A percentile compares a stretch with the other conserved stretches of the same genome.
Evolutionary conservation across 345 rosid genomes (phyloP).

Genomic region (Rubroshorea leprosula): DNA sequence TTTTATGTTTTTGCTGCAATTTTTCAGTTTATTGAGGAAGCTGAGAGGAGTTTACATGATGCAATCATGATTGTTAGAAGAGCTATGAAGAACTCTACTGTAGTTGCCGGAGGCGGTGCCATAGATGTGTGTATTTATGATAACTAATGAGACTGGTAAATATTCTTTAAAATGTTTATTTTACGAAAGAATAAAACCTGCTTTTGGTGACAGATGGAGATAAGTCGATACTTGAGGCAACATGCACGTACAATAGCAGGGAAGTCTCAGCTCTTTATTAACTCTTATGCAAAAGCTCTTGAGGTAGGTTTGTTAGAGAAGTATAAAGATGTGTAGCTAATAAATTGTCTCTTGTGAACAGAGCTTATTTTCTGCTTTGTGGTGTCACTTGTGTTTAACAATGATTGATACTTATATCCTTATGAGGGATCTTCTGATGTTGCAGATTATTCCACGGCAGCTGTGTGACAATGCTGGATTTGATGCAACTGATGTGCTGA

Average conservation of each 20-base stretch:
- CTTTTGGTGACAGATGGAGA: constrained; percentile 74
- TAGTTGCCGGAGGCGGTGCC: constrained; percentile 99
- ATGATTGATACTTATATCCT: constrained; percentile 1
- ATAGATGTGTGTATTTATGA: constrained; percentile 67
- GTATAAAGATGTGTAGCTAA: background rate
- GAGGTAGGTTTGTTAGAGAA: constrained; percentile 49
- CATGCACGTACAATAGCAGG: constrained; percentile 97
- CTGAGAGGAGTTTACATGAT: constrained; percentile 98
- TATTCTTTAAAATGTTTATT: background rate
- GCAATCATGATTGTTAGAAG: constrained; percentile 99
- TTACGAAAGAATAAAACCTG: constrained; percentile 8
- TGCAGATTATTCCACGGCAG: constrained; percentile 93
- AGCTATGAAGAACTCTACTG: constrained; percentile 92
- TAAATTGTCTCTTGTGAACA: background rate
- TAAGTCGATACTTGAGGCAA: constrained; percentile 85
- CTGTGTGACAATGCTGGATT: constrained; percentile 99
- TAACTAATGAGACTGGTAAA: background rate
- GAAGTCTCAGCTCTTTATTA: constrained; percentile 89
- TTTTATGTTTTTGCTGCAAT: background rate
- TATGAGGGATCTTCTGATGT: background rate
- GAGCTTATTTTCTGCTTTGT: background rate
- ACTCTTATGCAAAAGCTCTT: constrained; percentile 94
- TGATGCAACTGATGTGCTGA: constrained; percentile 98
- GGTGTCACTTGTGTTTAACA: background rate
- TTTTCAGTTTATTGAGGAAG: constrained; percentile 94